Evolutionary conservation across 306 rosid genomes (phyloP), one percentile per base, ranked within the genome.

Genomic region (Rosa rugosa): DNA sequence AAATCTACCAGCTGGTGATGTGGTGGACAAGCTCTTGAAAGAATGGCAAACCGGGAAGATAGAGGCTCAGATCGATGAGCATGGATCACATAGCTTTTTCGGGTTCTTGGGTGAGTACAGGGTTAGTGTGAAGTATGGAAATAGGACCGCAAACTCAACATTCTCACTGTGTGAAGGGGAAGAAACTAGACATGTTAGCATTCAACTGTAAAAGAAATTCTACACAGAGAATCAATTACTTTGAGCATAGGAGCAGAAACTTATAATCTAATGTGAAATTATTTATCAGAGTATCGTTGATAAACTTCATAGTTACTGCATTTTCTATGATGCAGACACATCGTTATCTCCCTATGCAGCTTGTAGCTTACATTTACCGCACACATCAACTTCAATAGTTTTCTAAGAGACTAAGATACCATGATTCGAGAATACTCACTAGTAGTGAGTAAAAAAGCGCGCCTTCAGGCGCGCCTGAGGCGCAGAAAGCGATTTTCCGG

Each of bases 91-190:
- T 31, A 95, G 96, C 89, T 91, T 92, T 76, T 87, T 69, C 65
- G 99, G 99, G 0, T 95, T 95, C 84, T 84, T 95, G 10, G 99
- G 98, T 62, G 97, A 92, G 72, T 92, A 92, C 76, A 84, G 59
- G 68, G 69, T 88, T 11, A 71, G 14, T 59, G 91, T 75, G 67
- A 69, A 72, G 45, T 82, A 87, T 77, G 86, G 38, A 36, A 88
- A 90, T 45, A 87, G 71, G 69, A 86, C 85, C 53, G 80, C 80
- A 41, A 8, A 38, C 71, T 85, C 98, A 84, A 95, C 92, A 5
- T 86, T 95, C 80, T 84, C 92, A 0, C 83, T 92, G 36, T 27
- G 78, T 69, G 72, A 65, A 76, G 94, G 94, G 77, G 77, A 84
- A 75, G 99, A 94, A 87, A 91, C 97, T 14, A 86, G 71, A 77